Base-by-base conservation (phyloP, 306 rosid genomes). In the Argentina anserina region DNA sequence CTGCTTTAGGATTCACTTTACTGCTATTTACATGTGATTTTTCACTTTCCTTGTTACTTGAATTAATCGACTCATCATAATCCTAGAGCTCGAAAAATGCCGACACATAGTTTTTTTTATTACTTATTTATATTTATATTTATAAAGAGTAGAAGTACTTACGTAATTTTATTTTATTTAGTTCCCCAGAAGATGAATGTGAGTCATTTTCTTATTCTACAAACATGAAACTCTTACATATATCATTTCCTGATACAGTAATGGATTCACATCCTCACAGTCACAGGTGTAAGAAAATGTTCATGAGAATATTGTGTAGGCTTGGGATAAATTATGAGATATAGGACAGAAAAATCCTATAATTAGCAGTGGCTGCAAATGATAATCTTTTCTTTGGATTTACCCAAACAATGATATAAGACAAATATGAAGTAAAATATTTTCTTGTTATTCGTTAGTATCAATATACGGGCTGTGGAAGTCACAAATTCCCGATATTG, bases 261-360 rank as follows among this genome's bases (percentile, higher is more conserved):
- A 21, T 50, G 74, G 34, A 34, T 49, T 50, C 62, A 50, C 47
- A 69, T 50, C 47, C 18, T n/a, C n/a, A n/a, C n/a, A n/a, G n/a
- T n/a, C 33, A 25, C 7, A 29, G 33, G 25, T 36, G 50, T 31
- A 25, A 37, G 25, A 70, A 47, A 68, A 2, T 50, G 23, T 69
- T 49, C 31, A 11, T 34, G 2, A 69, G 10, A 20, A 21, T 69
- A 28, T 67, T 26, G 18, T 71, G 23, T 9, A 61, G 45, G 65
- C 3, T 42, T 60, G 47, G 33, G 56, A 50, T 49, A 4, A 58
- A 12, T 1, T 26, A 53, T 53, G 12, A 53, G 9, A 53, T 9
- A 25, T 12, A 56, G 36, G 40, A 33, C 31, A 61, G 7, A 2
- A 28, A 1, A 28, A 59, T 59, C n/a, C 11, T 58, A 26, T 21